Evolutionary conservation across 1,139 yeast species (phyloP).

Genomic region (Diutina scorzettiae): DNA sequence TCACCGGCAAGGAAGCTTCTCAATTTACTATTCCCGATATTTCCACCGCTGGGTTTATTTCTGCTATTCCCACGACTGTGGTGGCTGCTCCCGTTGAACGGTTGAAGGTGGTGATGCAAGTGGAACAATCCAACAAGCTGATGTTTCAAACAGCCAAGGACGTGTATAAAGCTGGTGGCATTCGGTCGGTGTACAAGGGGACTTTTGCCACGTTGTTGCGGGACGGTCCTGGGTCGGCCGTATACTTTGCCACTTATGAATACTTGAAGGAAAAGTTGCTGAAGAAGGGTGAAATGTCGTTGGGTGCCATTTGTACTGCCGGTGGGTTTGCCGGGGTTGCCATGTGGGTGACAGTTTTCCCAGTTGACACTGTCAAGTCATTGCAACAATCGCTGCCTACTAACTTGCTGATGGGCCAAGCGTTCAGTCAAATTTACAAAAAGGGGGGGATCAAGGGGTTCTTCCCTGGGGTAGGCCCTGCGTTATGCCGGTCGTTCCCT

Average conservation of each 20-base stretch:
- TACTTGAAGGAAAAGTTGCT: constrained; percentile 55
- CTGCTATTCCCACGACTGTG: constrained; percentile 89
- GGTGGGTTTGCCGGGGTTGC: constrained; percentile 95
- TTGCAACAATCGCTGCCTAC: constrained; percentile 59
- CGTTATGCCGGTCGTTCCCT: constrained; percentile 88
- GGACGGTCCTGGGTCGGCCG: constrained; percentile 98
- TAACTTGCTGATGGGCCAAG: constrained; percentile 48
- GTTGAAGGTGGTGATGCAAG: constrained; percentile 86
- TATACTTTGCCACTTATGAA: constrained; percentile 93
- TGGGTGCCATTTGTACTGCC: constrained; percentile 70
- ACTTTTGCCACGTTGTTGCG: constrained; percentile 87
- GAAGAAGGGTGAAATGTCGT: constrained; percentile 41
- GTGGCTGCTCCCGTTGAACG: constrained; percentile 97
- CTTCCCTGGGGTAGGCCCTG: constrained; percentile 97
- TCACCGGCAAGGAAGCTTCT: constrained; percentile 21
- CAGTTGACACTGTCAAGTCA: constrained; percentile 90
- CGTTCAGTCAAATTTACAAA: constrained; percentile 49
- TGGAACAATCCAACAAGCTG: constrained; percentile 34
- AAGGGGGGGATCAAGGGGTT: constrained; percentile 83
- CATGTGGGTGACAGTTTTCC: constrained; percentile 96
- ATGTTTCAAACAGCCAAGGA: constrained; percentile 55
- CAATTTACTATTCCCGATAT: constrained; percentile 56
- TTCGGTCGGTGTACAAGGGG: constrained; percentile 80
- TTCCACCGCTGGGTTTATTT: constrained; percentile 89
- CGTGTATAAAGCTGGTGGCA: constrained; percentile 72